Conservation (phyloP, 2,329 filamentous ascomycete species). For the Plectosphaerella cucumerina region DNA sequence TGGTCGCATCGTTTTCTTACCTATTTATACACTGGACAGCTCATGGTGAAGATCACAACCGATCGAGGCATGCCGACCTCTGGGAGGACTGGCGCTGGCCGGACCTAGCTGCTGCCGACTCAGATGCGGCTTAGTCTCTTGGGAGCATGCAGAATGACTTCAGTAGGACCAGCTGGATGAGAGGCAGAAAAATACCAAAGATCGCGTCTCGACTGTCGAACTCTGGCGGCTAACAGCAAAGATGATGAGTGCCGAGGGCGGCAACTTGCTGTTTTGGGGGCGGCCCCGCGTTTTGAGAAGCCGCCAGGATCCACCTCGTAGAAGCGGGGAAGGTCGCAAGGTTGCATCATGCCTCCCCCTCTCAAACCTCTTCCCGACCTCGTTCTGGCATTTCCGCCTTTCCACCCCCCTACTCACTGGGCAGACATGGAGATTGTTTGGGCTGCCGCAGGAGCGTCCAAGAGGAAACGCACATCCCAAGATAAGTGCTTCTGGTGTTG, state of each 20-base stretch:
- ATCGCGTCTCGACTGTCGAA: neutral
- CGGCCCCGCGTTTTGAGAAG: neutral
- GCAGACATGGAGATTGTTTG: constrained; percentile 10
- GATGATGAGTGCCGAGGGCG: neutral
- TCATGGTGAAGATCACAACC: neutral
- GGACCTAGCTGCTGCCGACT: neutral
- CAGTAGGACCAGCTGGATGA: neutral
- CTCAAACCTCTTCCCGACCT: neutral
- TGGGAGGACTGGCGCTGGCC: too few species aligned
- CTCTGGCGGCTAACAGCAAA: neutral
- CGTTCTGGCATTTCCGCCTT: neutral
- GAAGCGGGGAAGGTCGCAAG: neutral
- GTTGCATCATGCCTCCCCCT: neutral
- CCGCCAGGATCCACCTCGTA: neutral
- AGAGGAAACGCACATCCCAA: constrained; percentile 8
- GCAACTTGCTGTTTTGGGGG: neutral
- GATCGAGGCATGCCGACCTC: neutral
- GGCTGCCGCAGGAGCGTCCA: constrained; percentile 3
- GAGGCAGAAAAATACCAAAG: neutral
- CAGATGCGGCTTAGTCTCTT: neutral
- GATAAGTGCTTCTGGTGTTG: constrained; percentile 4
- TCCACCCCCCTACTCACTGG: neutral
- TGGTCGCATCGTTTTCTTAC: neutral
- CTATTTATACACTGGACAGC: neutral
- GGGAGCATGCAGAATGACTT: neutral